phyloP scores from a whole-genome alignment of 768 basidiomycete species.

The Boletus coccyginus region DNA sequence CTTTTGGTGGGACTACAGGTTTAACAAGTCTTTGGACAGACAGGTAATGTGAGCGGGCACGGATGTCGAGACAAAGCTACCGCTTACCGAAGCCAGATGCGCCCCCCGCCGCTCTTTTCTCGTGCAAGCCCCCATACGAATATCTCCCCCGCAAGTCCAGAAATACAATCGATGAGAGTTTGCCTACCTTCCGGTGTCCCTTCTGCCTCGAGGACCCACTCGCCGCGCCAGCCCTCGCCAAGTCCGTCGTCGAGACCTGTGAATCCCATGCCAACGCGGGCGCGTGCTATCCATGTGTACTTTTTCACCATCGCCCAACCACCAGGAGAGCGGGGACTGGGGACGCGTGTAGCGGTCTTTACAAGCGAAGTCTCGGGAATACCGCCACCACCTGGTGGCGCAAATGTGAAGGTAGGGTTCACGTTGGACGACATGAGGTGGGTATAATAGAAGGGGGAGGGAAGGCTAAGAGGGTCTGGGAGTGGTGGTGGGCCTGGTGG shows the following conservation, averaged over 20 bases:
- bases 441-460: conserved; percentile 73
- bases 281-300: conserved; percentile 63
- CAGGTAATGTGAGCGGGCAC: background rate
- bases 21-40: conserved; percentile 17
- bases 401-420: conserved; percentile 27
- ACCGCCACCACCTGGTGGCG: conserved; percentile 31
- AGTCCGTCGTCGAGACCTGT: conserved; percentile 39
- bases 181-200: conserved; percentile 68
- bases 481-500: conserved; percentile 54
- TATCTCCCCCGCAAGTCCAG: conserved; percentile 32
- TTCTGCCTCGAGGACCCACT: conserved; percentile 79
- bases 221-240: conserved; percentile 70
- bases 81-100: conserved; percentile 64
- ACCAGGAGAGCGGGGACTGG: conserved; percentile 57
- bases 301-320: conserved; percentile 60
- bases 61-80: background rate
- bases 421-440: conserved; percentile 51
- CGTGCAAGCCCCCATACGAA: conserved; percentile 55
- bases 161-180: conserved; percentile 53
- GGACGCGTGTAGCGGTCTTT: conserved; percentile 37
- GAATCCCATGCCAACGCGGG: conserved; percentile 38
- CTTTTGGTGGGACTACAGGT: conserved; percentile 18
- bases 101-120: conserved; percentile 58
- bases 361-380: conserved; percentile 50
- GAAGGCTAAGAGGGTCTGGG: conserved; percentile 56